Percentiles rank a stretch among this genome's conserved stretches.
These are phyloP conservation scores for Aegilops bicornis DNA, from an alignment of 176 grass and related monocot species.

Conservation along the genomic window DNA sequence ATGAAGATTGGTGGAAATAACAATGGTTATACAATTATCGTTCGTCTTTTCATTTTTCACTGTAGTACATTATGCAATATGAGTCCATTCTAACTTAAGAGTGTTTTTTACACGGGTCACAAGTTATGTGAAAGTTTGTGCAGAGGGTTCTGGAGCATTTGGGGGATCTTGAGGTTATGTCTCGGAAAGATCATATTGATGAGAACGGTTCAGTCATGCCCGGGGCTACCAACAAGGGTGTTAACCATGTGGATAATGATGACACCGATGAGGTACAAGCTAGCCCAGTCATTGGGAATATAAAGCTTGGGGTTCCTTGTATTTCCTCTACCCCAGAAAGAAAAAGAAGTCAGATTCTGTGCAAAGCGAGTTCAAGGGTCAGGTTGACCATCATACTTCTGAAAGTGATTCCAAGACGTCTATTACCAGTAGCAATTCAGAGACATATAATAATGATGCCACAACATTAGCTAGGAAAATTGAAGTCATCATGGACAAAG, in stretches of 20 bases:
- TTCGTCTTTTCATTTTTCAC: neutral
- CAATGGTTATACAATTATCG: neutral
- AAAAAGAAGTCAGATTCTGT: neutral
- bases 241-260: neutral
- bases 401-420: neutral
- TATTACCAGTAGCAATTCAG: neutral
- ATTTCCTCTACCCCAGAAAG: neutral
- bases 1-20: neutral
- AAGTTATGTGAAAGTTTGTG: neutral
- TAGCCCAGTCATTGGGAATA: neutral
- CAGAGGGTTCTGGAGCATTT: neutral
- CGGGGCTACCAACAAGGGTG: neutral
- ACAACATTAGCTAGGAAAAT: neutral
- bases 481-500: constrained; percentile 3
- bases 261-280: neutral
- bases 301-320: neutral
- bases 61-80: neutral
- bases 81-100: neutral
- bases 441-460: neutral
- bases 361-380: neutral
- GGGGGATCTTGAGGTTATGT: neutral
- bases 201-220: neutral
- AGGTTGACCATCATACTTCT: neutral
- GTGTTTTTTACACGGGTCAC: neutral
- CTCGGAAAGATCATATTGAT: neutral